Evolutionary conservation across 2,329 filamentous ascomycete genomes (phyloP), one percentile per base, ranked within the genome.

Genomic region (Pseudocercospora eumusae): DNA sequence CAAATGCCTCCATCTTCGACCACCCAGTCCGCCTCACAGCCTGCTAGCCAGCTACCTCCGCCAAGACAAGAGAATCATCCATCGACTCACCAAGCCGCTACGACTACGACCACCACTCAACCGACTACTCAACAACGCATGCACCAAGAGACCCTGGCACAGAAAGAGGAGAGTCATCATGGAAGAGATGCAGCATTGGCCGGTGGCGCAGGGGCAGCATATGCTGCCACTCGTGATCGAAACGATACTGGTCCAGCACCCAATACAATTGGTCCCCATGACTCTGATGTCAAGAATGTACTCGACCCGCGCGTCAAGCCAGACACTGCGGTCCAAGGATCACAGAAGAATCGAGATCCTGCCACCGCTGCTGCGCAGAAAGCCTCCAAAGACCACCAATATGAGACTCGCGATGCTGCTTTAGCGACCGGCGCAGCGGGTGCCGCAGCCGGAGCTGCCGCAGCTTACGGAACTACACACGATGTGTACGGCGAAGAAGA

Each of bases 321-420:
- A 27, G 49, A 73, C 57, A 66, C 70, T 9, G 69, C 68, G 23
- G 69, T 69, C 27, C 62, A 9, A 56, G 25, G 47, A 23, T 25
- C 47, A 10, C 25, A 54, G 52, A 54, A 54, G 28, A 36, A 20
- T 20, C 27, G 40, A 18, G 27, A 33, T 10, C 27, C 52, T 20
- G 52, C 52, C 11, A 23, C n/a, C 15, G 7, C 18, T 36, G 52
- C 50, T n/a, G 49, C 15, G 59, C 36, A 25, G 63, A 67, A 45
- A 62, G 53, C 56, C 13, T 15, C 55, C 11, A 36, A 42, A 33
- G 54, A 44, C 6, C n/a, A 52, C 40, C 72, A 74, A 54, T 67
- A 72, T 52, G 71, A 71, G 28, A 54, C n/a, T 36, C 69, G 72
- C 15, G 70, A 76, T 57, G 71, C 71, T 13, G 73, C 71, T 11